Conservation (phyloP, 2,329 filamentous ascomycete genomes). For the Penicillium thymicola region DNA sequence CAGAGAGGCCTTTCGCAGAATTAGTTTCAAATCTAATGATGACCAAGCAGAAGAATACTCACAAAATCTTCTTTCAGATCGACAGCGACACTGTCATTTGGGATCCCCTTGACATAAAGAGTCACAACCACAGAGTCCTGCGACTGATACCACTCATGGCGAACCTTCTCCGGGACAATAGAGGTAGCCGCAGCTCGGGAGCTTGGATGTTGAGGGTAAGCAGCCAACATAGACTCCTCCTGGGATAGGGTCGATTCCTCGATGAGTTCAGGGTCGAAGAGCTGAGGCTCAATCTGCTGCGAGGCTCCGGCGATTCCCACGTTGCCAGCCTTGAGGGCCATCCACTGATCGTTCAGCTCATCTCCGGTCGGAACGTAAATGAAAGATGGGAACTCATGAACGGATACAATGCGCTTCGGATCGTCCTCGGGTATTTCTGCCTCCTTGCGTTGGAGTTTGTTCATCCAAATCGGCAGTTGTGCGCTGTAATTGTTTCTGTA, state of each 20-base stretch:
- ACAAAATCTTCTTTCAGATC: constrained; percentile 52
- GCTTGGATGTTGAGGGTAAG: not conserved
- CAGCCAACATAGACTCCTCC: not conserved
- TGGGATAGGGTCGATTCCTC: not conserved
- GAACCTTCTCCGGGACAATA: constrained; percentile 54
- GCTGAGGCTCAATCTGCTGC: not conserved
- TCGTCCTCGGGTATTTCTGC: constrained; percentile 50
- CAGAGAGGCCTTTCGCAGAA: constrained; percentile 47
- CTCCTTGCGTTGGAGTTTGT: constrained; percentile 54
- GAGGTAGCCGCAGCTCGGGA: constrained; percentile 5
- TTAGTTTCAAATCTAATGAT: not conserved
- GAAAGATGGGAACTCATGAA: constrained; percentile 53
- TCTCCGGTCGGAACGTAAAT: constrained; percentile 41
- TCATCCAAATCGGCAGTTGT: constrained; percentile 56
- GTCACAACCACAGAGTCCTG: constrained; percentile 59
- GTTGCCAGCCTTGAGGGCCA: constrained; percentile 28
- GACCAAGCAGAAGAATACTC: constrained; percentile 15
- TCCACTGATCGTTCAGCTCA: constrained; percentile 31
- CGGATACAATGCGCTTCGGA: constrained; percentile 43
- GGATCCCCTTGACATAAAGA: constrained; percentile 63
- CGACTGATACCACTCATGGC: constrained; percentile 68
- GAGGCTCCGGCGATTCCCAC: not conserved
- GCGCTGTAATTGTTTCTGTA: constrained; percentile 26
- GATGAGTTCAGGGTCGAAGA: not conserved
- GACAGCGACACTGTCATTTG: constrained; percentile 54